phyloP scores from a whole-genome alignment of 306 rosid species.

The Malus orientalis region DNA sequence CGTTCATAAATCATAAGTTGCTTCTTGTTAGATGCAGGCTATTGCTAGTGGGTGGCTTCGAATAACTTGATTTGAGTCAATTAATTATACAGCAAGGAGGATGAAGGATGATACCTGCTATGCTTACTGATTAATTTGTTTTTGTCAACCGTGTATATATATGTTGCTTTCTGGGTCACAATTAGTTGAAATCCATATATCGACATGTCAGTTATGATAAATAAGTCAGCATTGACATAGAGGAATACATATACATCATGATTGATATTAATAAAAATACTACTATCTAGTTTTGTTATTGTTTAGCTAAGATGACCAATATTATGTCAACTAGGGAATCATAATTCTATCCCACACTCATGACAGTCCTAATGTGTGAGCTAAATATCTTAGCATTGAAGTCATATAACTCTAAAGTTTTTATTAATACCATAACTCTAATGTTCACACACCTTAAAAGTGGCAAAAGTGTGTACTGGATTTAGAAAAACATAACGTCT shows the following conservation, averaged over 20 bases:
- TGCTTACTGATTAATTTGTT: not conserved
- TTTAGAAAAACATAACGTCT: too few relatives aligned
- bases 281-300: not conserved
- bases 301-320: too few relatives aligned
- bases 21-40: not conserved
- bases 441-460: too few relatives aligned
- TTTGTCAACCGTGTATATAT: not conserved
- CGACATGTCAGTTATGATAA: not conserved
- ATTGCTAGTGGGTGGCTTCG: not conserved
- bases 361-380: too few relatives aligned
- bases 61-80: slow-evolving; percentile 6
- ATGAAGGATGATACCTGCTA: not conserved
- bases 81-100: not conserved
- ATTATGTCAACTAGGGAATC: too few relatives aligned
- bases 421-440: too few relatives aligned
- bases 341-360: too few relatives aligned
- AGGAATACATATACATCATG: not conserved
- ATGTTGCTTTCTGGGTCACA: not conserved
- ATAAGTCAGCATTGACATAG: not conserved
- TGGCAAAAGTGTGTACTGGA: too few relatives aligned
- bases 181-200: not conserved
- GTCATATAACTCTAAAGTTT: too few relatives aligned
- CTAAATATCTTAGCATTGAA: too few relatives aligned
- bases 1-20: slow-evolving; percentile 1
- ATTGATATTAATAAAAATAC: not conserved